Evolutionary conservation across 495 filamentous ascomycete species (phyloP).

Genomic region (Sphaerosporella brunnea): DNA sequence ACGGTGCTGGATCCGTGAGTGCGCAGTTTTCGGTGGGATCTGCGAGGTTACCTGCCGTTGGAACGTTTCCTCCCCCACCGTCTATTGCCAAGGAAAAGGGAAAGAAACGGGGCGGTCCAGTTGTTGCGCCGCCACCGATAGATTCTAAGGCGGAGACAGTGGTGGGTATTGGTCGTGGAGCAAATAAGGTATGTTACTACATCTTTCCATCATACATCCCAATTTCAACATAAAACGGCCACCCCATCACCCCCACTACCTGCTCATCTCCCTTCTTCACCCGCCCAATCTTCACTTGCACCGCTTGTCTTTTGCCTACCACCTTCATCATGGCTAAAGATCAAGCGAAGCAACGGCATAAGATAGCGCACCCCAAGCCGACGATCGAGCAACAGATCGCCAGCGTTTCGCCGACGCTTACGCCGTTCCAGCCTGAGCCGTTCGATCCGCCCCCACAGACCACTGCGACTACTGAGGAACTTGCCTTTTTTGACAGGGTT

Average conservation of each 20-base stretch:
- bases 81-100: conserved; percentile 55
- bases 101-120: conserved; percentile 41
- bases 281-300: no score
- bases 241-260: no score
- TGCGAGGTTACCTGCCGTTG: conserved; percentile 74
- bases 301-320: no score
- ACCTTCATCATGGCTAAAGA: no score
- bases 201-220: no score
- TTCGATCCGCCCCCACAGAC: conserved; percentile 54
- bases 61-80: conserved; percentile 74
- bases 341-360: conserved; percentile 22
- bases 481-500: conserved; percentile 86
- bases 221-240: no score
- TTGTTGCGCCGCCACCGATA: conserved; percentile 7
- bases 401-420: conserved; percentile 68
- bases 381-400: conserved; percentile 28
- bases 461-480: conserved; percentile 48
- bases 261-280: no score
- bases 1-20: conserved; percentile 35
- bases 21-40: conserved; percentile 36
- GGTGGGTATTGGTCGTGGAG: conserved; percentile 17
- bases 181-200: conserved; percentile 21
- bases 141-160: conserved; percentile 19
- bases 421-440: conserved; percentile 71
- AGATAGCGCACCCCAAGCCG: conserved; percentile 19